Base-by-base conservation (phyloP, 306 rosid species). In the Potentilla sterilis region DNA sequence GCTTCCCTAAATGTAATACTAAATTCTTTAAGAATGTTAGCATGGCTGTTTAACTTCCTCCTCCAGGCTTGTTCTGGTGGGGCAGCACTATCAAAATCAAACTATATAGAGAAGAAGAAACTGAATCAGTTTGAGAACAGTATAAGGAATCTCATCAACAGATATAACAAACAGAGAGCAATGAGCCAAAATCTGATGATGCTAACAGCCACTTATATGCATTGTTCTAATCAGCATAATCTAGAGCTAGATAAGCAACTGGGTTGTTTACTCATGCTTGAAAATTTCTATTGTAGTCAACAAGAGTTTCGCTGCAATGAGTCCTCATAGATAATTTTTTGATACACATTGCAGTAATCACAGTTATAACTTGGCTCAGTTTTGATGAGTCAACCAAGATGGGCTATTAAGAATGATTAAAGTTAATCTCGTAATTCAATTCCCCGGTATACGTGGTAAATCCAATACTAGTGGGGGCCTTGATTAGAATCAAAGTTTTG, bases 21-120 rank as follows among this genome's bases (percentile, higher is more conserved):
- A 80, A 95, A 95, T 80, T 95, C 97, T 88, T 89, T 95, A 54
- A 95, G 97, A 80, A 90, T 82, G 84, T 95, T 95, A 59, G 97
- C 97, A 84, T 90, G 90, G 87, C 97, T 83, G 84, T 92, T 88
- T 82, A 95, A 87, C 85, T 83, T 89, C 84, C 93, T 95, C 79
- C 99, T 92, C 99, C 99, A 95, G 57, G 99, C 99, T 80, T 95
- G 97, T 79, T 87, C 89, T 9, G 99, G 99, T n/a, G 97, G 99
- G 70, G 91, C 87, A 77, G 99, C 89, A 81, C 96, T 92, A 82
- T 95, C 99, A 74, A 77, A 88, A 89, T 95, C 99, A 59, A 95
- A 83, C 99, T 95, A 81, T 80, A 79, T 57, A 62, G 37, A 42
- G 52, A 76, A 16, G 4, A 49, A 14, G 13, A 51, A 80, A 43